Evolutionary conservation across 2,329 filamentous ascomycete species (phyloP), one percentile per base, ranked within the genome.

Genomic region (Ophiobolus disseminans): DNA sequence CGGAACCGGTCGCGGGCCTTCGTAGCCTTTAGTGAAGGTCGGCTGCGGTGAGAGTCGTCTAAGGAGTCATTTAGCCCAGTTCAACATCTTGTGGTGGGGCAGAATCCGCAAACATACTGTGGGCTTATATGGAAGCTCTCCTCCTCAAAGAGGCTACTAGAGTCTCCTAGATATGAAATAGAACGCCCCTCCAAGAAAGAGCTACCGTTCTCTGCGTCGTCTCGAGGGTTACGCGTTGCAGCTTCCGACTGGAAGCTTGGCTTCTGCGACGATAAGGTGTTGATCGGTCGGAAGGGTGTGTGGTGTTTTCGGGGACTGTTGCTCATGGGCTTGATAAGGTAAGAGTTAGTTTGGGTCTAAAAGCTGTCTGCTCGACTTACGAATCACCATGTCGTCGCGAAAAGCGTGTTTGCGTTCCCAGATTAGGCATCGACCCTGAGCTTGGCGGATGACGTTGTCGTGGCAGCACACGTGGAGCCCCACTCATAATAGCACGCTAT

Each of bases 131-230:
- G 16, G 19, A 37, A 30, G 22, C 17, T n/a, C 4, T 28, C 17
- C 10, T 71, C 65, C 49, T 73, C 68, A 37, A 73, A 74, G 5
- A 73, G 61, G 5, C 65, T 72, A 46, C 68, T 73, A 7, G 63
- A 66, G 45, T 72, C 58, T 47, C 68, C 68, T 14, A 70, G 48
- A 28, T 55, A 38, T 8, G 57, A 54, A 16, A 25, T 22, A 40
- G 43, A 40, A 22, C 21, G 26, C n/a, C 28, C 35, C n/a, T 34
- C 20, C 14, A 20, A n/a, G 28, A 44, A 44, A 20, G 41, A 40
- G 21, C 11, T 35, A 23, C 16, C 43, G 35, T 26, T 46, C 16
- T 34, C 43, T n/a, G 5, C 20, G 16, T 45, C 34, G 22, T 31
- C 34, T 43, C 20, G 41, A 45, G 14, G 42, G 41, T 21, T 41